Evolutionary conservation across 2,329 filamentous ascomycete genomes (phyloP).

Genomic region (Penicillium crustosum): DNA sequence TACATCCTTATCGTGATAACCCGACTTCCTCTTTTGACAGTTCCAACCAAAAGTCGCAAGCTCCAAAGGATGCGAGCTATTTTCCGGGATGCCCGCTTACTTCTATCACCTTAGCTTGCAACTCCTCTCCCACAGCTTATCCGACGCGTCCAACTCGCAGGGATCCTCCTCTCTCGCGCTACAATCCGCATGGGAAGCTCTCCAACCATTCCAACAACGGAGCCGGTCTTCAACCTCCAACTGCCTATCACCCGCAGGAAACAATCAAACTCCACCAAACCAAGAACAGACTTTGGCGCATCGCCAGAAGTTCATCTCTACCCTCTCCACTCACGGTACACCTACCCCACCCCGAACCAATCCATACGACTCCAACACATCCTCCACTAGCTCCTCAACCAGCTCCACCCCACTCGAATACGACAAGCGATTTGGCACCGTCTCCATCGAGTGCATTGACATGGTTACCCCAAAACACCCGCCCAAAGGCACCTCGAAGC

Average conservation of each 20-base stretch:
- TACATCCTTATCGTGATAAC: slow-evolving; percentile 9
- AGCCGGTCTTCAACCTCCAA: slow-evolving; percentile 22
- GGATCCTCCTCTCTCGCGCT: slow-evolving; percentile 29
- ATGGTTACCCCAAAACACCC: slow-evolving; percentile 50
- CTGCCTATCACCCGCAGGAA: slow-evolving; percentile 7
- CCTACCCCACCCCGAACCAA: background rate
- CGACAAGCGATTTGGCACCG: slow-evolving; percentile 80
- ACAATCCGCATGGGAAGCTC: slow-evolving; percentile 39
- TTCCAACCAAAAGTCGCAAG: slow-evolving; percentile 2
- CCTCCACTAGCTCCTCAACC: slow-evolving; percentile 4
- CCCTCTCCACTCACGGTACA: background rate
- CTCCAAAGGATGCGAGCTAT: slow-evolving; percentile 29
- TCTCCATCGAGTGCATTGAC: slow-evolving; percentile 79
- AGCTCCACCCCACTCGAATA: slow-evolving; percentile 23
- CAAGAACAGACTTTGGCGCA: slow-evolving; percentile 7
- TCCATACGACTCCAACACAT: background rate
- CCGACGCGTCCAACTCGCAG: background rate
- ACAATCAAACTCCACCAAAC: background rate
- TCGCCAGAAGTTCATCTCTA: slow-evolving; percentile 1
- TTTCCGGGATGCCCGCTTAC: slow-evolving; percentile 58
- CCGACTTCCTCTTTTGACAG: background rate
- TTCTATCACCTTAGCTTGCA: slow-evolving; percentile 65
- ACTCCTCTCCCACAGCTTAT: slow-evolving; percentile 42
- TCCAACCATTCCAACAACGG: slow-evolving; percentile 37
- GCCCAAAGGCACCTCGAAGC: slow-evolving; percentile 24